Conservation (phyloP, 2,329 filamentous ascomycete species). For the Lizonia empirigonia region DNA sequence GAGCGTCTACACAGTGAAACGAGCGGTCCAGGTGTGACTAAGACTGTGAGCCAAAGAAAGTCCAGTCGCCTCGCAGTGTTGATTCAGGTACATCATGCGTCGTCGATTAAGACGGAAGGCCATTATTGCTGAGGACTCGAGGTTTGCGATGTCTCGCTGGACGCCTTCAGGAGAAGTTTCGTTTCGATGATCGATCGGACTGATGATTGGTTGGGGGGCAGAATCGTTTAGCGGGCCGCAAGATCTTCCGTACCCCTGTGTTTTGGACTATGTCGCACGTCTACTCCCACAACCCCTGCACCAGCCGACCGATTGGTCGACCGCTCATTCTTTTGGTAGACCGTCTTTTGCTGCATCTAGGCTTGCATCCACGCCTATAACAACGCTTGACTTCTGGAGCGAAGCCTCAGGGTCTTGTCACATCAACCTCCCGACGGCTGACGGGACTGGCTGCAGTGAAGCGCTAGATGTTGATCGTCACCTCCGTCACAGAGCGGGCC, state of each 20-base stretch:
- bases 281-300: conserved; percentile 22
- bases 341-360: conserved; percentile 15
- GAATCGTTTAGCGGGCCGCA: conserved; percentile 36
- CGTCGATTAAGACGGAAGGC: conserved; percentile 24
- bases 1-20: conserved; percentile 44
- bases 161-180: conserved; percentile 32
- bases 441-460: conserved; percentile 23
- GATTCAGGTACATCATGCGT: conserved; percentile 41
- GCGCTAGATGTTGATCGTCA: conserved; percentile 12
- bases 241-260: conserved; percentile 32
- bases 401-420: conserved; percentile 20
- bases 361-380: conserved; percentile 20
- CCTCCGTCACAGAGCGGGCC: background rate
- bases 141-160: conserved; percentile 20
- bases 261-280: conserved; percentile 41
- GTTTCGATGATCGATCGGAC: conserved; percentile 27
- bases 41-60: conserved; percentile 41
- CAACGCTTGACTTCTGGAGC: conserved; percentile 27
- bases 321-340: conserved; percentile 21
- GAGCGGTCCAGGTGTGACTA: conserved; percentile 26
- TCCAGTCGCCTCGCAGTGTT: conserved; percentile 11
- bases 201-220: conserved; percentile 33
- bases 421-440: conserved; percentile 11
- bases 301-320: conserved; percentile 34
- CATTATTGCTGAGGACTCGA: conserved; percentile 17